These are phyloP conservation scores for Komagataella populi DNA, from an alignment of 805 yeast species.

Conservation along the genomic window DNA sequence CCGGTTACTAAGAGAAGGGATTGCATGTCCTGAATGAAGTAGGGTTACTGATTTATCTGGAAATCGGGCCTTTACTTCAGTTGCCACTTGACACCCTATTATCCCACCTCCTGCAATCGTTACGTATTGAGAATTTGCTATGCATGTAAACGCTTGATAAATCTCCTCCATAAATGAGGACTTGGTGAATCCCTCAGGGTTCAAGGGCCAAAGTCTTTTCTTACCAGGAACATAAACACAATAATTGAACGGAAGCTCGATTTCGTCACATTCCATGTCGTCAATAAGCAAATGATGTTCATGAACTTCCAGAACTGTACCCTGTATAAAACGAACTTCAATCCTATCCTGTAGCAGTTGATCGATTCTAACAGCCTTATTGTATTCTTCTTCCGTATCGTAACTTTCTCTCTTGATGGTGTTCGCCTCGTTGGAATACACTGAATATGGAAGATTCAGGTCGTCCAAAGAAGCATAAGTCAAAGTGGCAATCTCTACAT, in stretches of 20 bases:
- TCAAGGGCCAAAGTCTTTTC: constrained; percentile 36
- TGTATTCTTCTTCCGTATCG: neutral
- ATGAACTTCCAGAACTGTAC: constrained; percentile 3
- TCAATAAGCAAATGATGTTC: constrained; percentile 2
- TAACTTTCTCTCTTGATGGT: neutral
- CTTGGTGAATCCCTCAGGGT: constrained; percentile 29
- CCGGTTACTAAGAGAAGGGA: constrained; percentile 9
- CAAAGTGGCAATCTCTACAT: constrained; percentile 20
- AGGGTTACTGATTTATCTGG: constrained; percentile 20
- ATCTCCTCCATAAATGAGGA: constrained; percentile 28
- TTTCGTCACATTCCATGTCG: constrained; percentile 1
- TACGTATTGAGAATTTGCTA: constrained; percentile 17
- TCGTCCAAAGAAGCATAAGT: constrained; percentile 17
- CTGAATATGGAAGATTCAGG: constrained; percentile 3
- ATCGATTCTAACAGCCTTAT: neutral
- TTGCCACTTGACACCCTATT: constrained; percentile 33
- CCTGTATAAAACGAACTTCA: neutral
- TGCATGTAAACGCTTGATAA: constrained; percentile 16
- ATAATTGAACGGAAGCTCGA: constrained; percentile 25
- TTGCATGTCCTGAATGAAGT: constrained; percentile 24
- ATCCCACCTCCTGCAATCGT: constrained; percentile 31
- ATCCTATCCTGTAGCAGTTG: neutral
- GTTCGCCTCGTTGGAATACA: neutral
- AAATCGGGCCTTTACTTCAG: constrained; percentile 24
- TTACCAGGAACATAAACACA: constrained; percentile 34